Evolutionary conservation across 257 asterid genomes (phyloP).

Genomic region (Solanum etuberosum): DNA sequence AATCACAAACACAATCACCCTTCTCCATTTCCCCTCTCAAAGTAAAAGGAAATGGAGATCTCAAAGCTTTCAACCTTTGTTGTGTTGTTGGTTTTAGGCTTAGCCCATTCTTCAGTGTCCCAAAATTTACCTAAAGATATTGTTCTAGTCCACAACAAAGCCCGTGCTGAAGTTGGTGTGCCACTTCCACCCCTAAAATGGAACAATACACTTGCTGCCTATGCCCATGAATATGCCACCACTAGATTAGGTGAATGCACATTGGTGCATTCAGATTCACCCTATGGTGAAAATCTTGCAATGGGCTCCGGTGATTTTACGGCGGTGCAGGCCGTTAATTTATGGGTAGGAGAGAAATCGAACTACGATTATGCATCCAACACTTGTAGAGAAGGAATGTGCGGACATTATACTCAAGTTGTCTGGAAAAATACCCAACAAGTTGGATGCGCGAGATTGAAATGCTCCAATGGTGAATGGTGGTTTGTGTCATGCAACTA

Average conservation of each 20-base stretch:
- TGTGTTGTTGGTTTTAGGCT: background rate
- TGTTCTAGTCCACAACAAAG: slow-evolving; percentile 12
- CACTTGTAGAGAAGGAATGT: background rate
- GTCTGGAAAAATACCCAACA: slow-evolving; percentile 11
- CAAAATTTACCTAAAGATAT: slow-evolving; percentile 3
- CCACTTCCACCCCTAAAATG: slow-evolving; percentile 1
- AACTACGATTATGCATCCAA: slow-evolving; percentile 5
- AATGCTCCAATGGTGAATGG: background rate
- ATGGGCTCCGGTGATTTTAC: background rate
- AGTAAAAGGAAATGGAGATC: slow-evolving; percentile 1
- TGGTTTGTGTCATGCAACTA: slow-evolving; percentile 20
- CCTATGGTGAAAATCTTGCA: slow-evolving; percentile 23
- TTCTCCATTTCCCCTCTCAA: background rate
- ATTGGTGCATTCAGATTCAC: slow-evolving; percentile 13
- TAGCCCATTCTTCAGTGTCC: background rate
- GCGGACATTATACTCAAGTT: slow-evolving; percentile 23
- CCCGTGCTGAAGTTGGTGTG: slow-evolving; percentile 1
- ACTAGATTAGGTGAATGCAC: slow-evolving; percentile 7
- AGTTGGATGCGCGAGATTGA: slow-evolving; percentile 19
- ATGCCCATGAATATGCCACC: slow-evolving; percentile 3
- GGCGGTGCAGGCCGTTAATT: background rate
- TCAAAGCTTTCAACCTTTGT: background rate
- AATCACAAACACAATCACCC: background rate
- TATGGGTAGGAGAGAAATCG: slow-evolving; percentile 15
- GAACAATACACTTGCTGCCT: slow-evolving; percentile 7